Evolutionary conservation across 2,329 filamentous ascomycete species (phyloP).

Genomic region (Colletotrichum chrysophilum): DNA sequence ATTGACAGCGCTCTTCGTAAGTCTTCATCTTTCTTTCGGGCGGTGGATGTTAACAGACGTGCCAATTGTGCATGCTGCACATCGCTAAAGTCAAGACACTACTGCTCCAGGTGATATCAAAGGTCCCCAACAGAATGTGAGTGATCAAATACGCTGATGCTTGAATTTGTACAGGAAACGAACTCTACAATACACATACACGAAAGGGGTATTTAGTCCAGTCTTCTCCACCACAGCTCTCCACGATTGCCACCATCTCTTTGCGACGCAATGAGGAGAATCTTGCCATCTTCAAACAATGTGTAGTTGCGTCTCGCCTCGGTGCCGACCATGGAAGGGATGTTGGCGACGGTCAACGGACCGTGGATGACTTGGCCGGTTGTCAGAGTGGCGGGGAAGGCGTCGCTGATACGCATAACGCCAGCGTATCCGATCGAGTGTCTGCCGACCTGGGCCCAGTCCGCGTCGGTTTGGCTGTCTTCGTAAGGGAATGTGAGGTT

Average conservation of each 20-base stretch:
- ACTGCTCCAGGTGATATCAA: neutral
- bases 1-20: neutral
- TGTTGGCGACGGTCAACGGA: conserved; percentile 27
- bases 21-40: neutral
- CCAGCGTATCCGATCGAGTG: conserved; percentile 31
- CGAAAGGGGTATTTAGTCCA: conserved; percentile 4
- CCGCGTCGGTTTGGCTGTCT: conserved; percentile 27
- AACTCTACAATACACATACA: neutral
- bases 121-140: rapidly evolving
- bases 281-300: conserved; percentile 3
- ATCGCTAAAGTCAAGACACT: neutral
- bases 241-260: conserved; percentile 14
- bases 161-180: neutral
- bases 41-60: neutral
- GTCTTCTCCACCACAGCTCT: conserved; percentile 22
- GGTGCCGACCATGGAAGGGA: conserved; percentile 29
- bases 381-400: conserved; percentile 18
- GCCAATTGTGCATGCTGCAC: neutral
- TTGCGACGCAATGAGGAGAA: conserved; percentile 14
- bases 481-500: conserved; percentile 26
- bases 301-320: conserved; percentile 26
- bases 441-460: conserved; percentile 31
- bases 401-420: conserved; percentile 26
- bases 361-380: conserved; percentile 32
- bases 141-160: neutral